A percentile compares a stretch with the other conserved stretches of the same genome.
Evolutionary conservation across 441 rosid genomes (phyloP).

Genomic region (Populus hybrid): DNA sequence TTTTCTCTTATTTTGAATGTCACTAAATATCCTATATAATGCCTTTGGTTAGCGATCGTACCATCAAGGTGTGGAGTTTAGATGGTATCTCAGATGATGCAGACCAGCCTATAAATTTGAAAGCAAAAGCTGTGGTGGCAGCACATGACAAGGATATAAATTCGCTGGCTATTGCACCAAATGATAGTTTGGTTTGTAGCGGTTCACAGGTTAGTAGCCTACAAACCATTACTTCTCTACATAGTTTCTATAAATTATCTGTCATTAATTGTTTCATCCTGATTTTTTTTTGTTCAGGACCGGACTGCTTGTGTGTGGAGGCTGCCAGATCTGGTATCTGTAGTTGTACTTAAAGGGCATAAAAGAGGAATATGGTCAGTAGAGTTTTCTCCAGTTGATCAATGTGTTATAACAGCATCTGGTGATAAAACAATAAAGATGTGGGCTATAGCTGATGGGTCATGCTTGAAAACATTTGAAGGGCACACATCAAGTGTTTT

Average conservation of each 20-base stretch:
- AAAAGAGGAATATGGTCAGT: too few species aligned
- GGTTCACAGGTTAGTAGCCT: constrained; percentile 78
- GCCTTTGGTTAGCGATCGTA: constrained; percentile 68
- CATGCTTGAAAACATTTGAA: constrained; percentile 95
- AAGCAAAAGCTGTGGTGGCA: constrained; percentile 84
- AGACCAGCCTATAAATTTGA: constrained; percentile 62
- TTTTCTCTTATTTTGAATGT: neutral
- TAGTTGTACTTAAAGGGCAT: constrained; percentile 77
- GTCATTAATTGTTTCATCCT: neutral
- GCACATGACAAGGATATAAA: constrained; percentile 95
- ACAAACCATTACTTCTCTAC: neutral
- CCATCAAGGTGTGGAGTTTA: constrained; percentile 86
- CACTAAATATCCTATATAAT: neutral
- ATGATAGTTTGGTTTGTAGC: constrained; percentile 86
- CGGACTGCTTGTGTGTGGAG: constrained; percentile 94
- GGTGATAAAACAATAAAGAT: constrained; percentile 92
- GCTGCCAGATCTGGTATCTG: constrained; percentile 83
- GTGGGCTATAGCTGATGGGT: constrained; percentile 91
- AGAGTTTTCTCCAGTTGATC: constrained; percentile 44
- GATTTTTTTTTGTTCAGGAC: constrained; percentile 49
- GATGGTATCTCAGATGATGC: constrained; percentile 56
- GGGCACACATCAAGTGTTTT: constrained; percentile 92
- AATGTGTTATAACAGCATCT: constrained; percentile 91
- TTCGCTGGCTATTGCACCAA: constrained; percentile 83
- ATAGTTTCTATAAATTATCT: neutral